Conservation (phyloP, 2,329 filamentous ascomycete genomes). For the Aspergillus sojae region DNA sequence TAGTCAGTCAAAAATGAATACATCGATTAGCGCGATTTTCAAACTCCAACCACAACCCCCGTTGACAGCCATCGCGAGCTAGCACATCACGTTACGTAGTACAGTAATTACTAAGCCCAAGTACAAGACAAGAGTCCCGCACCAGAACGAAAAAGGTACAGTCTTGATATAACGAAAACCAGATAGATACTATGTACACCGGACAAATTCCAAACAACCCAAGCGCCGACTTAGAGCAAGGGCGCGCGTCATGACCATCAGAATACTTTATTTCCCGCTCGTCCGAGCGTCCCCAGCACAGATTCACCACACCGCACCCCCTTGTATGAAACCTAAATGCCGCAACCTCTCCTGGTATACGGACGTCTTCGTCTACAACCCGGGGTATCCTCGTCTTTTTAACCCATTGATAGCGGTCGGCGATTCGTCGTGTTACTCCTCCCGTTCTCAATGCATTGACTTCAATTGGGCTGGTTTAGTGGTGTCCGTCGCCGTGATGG, state of each 20-base stretch:
- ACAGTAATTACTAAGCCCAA: too few relatives aligned
- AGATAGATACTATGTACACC: conserved; percentile 40
- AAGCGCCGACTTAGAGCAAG: conserved; percentile 31
- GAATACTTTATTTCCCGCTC: conserved; percentile 6
- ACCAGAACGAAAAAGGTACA: conserved; percentile 8
- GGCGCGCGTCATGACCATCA: conserved; percentile 20
- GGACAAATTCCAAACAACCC: conserved; percentile 34
- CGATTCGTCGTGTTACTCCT: conserved; percentile 3
- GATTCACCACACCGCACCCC: neutral
- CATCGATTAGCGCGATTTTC: neutral
- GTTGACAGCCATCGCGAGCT: neutral
- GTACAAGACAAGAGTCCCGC: too few relatives aligned
- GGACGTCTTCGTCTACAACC: conserved; percentile 15
- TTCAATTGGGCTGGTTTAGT: conserved; percentile 43
- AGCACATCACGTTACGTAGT: neutral
- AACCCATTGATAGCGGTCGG: conserved; percentile 14
- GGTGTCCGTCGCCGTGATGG: conserved; percentile 59
- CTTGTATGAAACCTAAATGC: neutral
- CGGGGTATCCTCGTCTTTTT: conserved; percentile 23
- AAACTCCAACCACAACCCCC: neutral
- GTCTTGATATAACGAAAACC: conserved; percentile 23
- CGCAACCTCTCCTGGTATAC: neutral
- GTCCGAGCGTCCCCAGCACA: too few relatives aligned
- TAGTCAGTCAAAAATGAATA: conserved; percentile 14
- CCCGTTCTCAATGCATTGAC: conserved; percentile 1